Evolutionary conservation across 1,139 yeast genomes (phyloP), one percentile per base, ranked within the genome.

Genomic region (Candida dubliniensis): DNA sequence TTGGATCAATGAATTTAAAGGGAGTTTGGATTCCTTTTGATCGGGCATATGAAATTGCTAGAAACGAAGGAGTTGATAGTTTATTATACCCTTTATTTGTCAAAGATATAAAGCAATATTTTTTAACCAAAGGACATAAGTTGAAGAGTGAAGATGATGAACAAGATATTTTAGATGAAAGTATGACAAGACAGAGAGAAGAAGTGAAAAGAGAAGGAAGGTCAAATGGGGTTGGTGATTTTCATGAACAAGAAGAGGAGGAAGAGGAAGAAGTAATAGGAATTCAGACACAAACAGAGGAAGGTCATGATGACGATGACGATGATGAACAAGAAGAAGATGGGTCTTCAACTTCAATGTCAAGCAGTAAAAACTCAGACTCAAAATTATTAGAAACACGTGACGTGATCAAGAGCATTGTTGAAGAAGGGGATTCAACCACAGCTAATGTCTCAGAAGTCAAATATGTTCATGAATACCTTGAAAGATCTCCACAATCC

Each of bases 11-110:
- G 80, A 74, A 74, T 51, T 62, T 78, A 50, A 78, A 78, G 51
- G 83, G 77, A 0, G 81, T 78, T 1, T 78, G 83, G 83, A 70
- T 79, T 14, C 83, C 83, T 0, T 75, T 73, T 54, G 79, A 75
- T 23, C 55, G 82, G 31, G 82, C 83, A 0, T 60, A 62, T 34
- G 80, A 77, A 49, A 66, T 78, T 45, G 82, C 83, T 1, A 59
- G 77, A 32, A 71, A 72, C 45, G 81, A 77, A 52, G 79, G 79
- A 1, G 59, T 72, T 6, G 67, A 59, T 35, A 61, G 59, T 3
- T 47, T 64, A 11, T 61, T 77, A 38, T 70, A 66, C 46, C 82
- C 82, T 0, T 58, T 78, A 18, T 77, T 79, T 59, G 70, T 77
- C 0, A 60, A 62, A 18, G 74, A 78, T 47, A 60, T 79, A 41